Evolutionary conservation across 2,329 filamentous ascomycete genomes (phyloP).

Genomic region (Setomelanomma holmii): DNA sequence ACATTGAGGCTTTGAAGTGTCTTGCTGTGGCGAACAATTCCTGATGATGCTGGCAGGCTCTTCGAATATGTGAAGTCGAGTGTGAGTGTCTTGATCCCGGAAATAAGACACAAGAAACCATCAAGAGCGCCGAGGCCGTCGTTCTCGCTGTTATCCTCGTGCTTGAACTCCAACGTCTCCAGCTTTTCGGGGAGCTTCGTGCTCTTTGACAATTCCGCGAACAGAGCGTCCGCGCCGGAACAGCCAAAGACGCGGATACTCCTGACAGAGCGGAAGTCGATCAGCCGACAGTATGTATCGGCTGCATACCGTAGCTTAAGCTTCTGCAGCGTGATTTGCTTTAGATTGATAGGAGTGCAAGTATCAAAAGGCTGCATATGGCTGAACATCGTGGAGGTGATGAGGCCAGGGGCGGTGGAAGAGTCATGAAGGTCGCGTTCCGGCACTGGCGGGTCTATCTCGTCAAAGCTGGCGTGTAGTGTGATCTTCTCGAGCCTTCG

Average conservation of each 20-base stretch:
- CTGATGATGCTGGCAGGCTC: conserved; percentile 50
- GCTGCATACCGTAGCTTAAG: conserved; percentile 56
- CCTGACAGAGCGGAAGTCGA: conserved; percentile 55
- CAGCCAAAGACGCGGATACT: conserved; percentile 54
- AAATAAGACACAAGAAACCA: conserved; percentile 56
- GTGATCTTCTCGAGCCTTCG: conserved; percentile 54
- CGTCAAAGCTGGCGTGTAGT: conserved; percentile 55
- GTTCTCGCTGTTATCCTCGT: conserved; percentile 57
- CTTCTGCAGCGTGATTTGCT: conserved; percentile 54
- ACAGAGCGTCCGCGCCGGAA: conserved; percentile 54
- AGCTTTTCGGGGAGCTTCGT: conserved; percentile 53
- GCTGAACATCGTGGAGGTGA: conserved; percentile 55
- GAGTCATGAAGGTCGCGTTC: conserved; percentile 56
- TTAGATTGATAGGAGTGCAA: conserved; percentile 54
- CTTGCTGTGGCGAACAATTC: conserved; percentile 55
- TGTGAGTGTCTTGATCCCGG: conserved; percentile 53
- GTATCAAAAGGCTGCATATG: conserved; percentile 57
- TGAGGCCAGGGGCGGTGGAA: conserved; percentile 54
- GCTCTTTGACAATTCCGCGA: conserved; percentile 57
- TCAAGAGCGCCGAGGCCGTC: conserved; percentile 56
- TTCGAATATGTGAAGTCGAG: conserved; percentile 54
- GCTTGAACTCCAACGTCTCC: conserved; percentile 55
- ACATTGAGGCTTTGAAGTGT: conserved; percentile 55
- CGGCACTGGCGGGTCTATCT: conserved; percentile 42
- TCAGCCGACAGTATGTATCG: conserved; percentile 56